Evolutionary conservation across 2,329 filamentous ascomycete genomes (phyloP).

Genomic region (Neofusicoccum parvum): DNA sequence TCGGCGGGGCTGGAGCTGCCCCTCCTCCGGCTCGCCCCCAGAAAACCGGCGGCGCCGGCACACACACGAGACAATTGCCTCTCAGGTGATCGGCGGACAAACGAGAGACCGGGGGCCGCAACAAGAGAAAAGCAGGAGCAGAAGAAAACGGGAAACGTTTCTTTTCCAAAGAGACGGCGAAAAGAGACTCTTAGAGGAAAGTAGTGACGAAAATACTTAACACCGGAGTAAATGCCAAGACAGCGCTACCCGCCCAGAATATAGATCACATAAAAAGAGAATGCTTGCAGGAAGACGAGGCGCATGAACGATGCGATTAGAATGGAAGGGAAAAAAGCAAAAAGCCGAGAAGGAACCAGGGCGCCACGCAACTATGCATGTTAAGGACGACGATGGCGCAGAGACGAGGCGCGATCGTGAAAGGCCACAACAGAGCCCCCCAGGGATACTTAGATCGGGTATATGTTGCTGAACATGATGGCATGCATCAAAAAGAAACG

Average conservation of each 20-base stretch:
- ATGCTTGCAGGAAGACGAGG: constrained; percentile 10
- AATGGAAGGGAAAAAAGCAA: constrained; percentile 5
- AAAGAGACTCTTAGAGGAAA: constrained; percentile 11
- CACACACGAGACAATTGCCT: not conserved
- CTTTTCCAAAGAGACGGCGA: constrained; percentile 18
- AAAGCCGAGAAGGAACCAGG: constrained; percentile 19
- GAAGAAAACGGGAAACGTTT: constrained; percentile 8
- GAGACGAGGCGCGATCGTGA: constrained; percentile 7
- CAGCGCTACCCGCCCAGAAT: constrained; percentile 20
- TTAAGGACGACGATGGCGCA: constrained; percentile 7
- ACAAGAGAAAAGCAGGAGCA: constrained; percentile 6
- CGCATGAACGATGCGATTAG: constrained; percentile 18
- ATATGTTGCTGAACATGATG: constrained; percentile 21
- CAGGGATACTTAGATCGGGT: constrained; percentile 17
- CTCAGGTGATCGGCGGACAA: not conserved
- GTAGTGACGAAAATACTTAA: constrained; percentile 18
- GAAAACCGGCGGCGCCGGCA: not conserved
- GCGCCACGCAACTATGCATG: constrained; percentile 21
- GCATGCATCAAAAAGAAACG: constrained; percentile 21
- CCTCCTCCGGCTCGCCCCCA: not conserved
- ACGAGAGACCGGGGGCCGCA: not conserved
- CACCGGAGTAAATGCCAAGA: constrained; percentile 21
- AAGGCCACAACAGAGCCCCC: constrained; percentile 13
- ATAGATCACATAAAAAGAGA: constrained; percentile 18
- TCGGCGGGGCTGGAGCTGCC: not conserved